Evolutionary conservation across 306 rosid genomes (phyloP), one percentile per base, ranked within the genome.

Genomic region (Castanea mollissima): DNA sequence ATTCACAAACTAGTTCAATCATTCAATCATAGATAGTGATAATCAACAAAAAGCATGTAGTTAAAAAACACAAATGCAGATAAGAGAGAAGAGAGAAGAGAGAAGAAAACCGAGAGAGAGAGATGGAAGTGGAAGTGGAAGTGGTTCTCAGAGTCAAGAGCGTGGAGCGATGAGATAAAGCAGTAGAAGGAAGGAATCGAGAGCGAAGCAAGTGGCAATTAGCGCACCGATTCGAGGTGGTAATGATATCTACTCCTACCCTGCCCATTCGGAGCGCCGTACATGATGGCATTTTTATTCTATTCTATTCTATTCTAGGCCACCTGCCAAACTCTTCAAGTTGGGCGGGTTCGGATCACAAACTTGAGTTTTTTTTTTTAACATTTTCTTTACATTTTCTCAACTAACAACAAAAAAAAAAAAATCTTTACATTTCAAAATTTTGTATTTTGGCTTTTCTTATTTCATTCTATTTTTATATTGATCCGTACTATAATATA

Each of bases 231-330:
- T 52, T 67, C 55, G 76, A 56, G 74, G 57, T 5, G 55, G 11
- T 32, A 46, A 23, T 21, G 76, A 49, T 55, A 25, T 16, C 20
- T 41, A 2, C 31, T 21, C 44, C 0, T 14, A 51, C 20, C 18
- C 79, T 12, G 29, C 75, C 82, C 84, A 85, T 86, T 56, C 21
- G n/a, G 18, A 58, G 76, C 12, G 5, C 12, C 3, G 3, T 0
- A 15, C 55, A 25, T 13, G 34, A 27, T 21, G 2, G 3, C 20
- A 14, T 57, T 8, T 75, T 35, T 35, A 4, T 75, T 18, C 23
- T 16, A 15, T 25, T 18, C 23, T 16, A 15, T 25, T 29, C n/a
- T 13, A 12, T 13, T 10, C 54, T 38, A 38, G 2, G 10, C 44
- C 44, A 7, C 10, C 44, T 0, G 11, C 46, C 11, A 1, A 38